Evolutionary conservation across 805 yeast genomes (phyloP), one percentile per base, ranked within the genome.

Genomic region (Yarrowia keelungensis): DNA sequence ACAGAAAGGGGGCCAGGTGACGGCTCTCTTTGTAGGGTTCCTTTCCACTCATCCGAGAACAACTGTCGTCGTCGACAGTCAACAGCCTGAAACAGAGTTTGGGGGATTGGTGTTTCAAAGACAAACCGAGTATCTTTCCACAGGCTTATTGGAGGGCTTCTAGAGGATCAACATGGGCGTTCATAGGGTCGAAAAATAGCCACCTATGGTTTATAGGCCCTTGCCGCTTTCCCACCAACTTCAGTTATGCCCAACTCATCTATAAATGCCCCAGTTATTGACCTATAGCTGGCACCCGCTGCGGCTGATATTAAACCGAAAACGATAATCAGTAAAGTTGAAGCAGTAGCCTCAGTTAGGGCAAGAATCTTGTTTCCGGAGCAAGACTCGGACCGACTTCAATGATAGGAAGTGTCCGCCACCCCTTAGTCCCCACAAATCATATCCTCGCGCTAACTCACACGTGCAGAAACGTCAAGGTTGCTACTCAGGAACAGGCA

Each of bases 61-160:
- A 5, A 26, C 32, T 1, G 7, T 5, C 7, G 32, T 26, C 32
- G 32, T 26, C 32, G 32, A 26, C 2, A 16, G 50, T 22, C 12
- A 32, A 19, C 50, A 32, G 19, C 35, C 35, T 46, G 50, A 4
- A 22, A 47, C 51, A 47, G 36, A 26, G 51, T 47, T 47, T 47
- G 32, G 51, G 8, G 51, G 38, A 16, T 47, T 26, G 36, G 26
- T 26, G 51, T 47, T 47, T 47, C 51, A 47, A 46, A 19, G 11
- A 46, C 32, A 26, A 19, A 26, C 32, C 7, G 32, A 26, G 32
- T 26, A 26, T 26, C 32, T 26, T 5, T 26, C 3, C 7, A 0
- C 4, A 26, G 32, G 32, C 32, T 26, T 5, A 26, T 26, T 26
- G 32, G 32, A 26, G 32, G 32, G 7, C 32, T 5, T 5, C 7